A percentile compares a stretch with the other conserved stretches of the same genome.
Conservation (phyloP, 106 monocot species). For the Acorus calamus region DNA sequence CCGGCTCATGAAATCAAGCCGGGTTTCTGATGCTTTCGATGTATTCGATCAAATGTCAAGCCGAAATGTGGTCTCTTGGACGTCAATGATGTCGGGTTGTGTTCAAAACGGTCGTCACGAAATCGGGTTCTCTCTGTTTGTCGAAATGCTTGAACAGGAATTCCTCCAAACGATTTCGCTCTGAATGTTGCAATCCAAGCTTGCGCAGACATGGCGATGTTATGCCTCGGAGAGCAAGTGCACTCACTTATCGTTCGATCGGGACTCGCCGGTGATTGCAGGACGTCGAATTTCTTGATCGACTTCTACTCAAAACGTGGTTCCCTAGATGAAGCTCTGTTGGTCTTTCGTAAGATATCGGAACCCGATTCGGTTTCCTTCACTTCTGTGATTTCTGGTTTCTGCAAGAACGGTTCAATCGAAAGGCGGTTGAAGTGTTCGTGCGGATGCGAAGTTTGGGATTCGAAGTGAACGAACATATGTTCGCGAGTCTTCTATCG, state of each 20-base stretch:
- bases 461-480: slow-evolving; percentile 49
- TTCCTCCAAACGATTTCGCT: slow-evolving; percentile 48
- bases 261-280: slow-evolving; percentile 25
- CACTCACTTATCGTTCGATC: slow-evolving; percentile 36
- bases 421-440: slow-evolving; percentile 28
- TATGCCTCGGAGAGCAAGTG: slow-evolving; percentile 31
- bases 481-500: slow-evolving; percentile 41
- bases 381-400: slow-evolving; percentile 60
- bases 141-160: slow-evolving; percentile 41
- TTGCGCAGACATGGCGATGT: slow-evolving; percentile 18
- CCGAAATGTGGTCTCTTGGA: slow-evolving; percentile 59
- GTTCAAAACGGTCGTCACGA: slow-evolving; percentile 16
- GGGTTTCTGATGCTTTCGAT: slow-evolving; percentile 28
- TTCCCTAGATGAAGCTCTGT: slow-evolving; percentile 21
- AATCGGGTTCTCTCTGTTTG: slow-evolving; percentile 34
- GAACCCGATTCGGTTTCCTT: slow-evolving; percentile 43
- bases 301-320: slow-evolving; percentile 51
- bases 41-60: slow-evolving; percentile 61
- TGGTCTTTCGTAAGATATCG: slow-evolving; percentile 26
- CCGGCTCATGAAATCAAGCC: slow-evolving; percentile 35
- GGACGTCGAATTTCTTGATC: slow-evolving; percentile 39
- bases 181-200: slow-evolving; percentile 43
- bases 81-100: slow-evolving; percentile 57
- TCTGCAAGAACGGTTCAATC: slow-evolving; percentile 25
- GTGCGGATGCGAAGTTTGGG: slow-evolving; percentile 30